Evolutionary conservation across 371 early-diverging fungal species (phyloP), one percentile per base, ranked within the genome.

Genomic region (Circinella umbellata): DNA sequence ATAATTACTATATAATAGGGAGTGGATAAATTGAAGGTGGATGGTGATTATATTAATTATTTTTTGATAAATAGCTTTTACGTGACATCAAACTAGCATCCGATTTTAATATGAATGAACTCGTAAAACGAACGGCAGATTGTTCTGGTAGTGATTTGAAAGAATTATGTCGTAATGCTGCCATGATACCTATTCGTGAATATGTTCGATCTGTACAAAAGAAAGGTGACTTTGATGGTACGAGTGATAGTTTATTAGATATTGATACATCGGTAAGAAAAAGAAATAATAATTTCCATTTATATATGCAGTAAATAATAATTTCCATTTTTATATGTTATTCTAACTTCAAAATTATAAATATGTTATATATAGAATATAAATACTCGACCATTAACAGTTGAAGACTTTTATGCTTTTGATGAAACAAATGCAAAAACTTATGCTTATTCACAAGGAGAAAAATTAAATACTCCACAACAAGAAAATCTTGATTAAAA

Each of bases 141-240:
- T 92, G 91, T 73, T 96, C 98, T 27, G 97, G 96, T 54, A 93
- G 94, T 72, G 99, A 99, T 69, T 83, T 99, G 76, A 98, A 98
- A 83, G 99, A 99, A 74, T 87, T 97, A 46, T 98, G 98, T 73
- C 90, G 99, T 60, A 92, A 94, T 68, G 98, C 98, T 1, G 96
- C 95, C 17, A 97, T 98, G 96, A 85, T 93, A 72, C 98, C 99
- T 3, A 88, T 99, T 18, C 90, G 96, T 64, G 98, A 98, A 79
- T 92, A 92, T 68, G 90, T 95, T 54, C 86, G 94, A 51, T 76
- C 79, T 66, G 71, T 71, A 66, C 79, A 82, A 75, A 72, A 76
- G 64, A 54, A 73, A 67, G 7, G 69, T 13, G 64, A 65, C 8
- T 70, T 64, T 15, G 75, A 69, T 38, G 77, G 76, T 51, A 73